Base-by-base conservation (phyloP, 805 yeast genomes). In the Kazachstania viticola region DNA sequence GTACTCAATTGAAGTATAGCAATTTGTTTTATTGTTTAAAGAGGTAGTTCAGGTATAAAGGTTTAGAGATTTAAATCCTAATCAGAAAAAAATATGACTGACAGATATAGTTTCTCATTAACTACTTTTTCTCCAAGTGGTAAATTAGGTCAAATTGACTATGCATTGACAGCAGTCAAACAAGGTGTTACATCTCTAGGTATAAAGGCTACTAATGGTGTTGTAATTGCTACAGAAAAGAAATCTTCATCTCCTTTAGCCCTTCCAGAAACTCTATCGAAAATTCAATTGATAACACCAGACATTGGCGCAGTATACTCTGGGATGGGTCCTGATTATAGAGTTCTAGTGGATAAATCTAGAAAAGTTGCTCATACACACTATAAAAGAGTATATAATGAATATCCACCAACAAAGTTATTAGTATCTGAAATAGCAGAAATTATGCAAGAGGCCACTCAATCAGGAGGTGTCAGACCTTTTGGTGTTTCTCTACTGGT, bases 61-160 rank as follows among this genome's bases (percentile, higher is more conserved):
- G n/a, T n/a, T n/a, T n/a, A n/a, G n/a, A n/a, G n/a, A n/a, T n/a
- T n/a, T n/a, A n/a, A n/a, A n/a, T n/a, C n/a, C n/a, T n/a, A n/a
- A n/a, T n/a, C n/a, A n/a, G n/a, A n/a, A n/a, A 28, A 11, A 12
- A 56, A 25, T 40, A 91, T 91, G 97, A 94, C 98, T 38, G 98
- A 91, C 60, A 76, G 98, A 70, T 91, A 91, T 62, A 85, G 97
- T 14, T 91, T 91, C 56, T 91, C 98, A 16, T 71, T 91, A 40
- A 91, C 98, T 17, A 91, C 98, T 13, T 91, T 91, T 59, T 88
- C 97, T 30, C 98, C 99, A 52, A 83, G 94, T 60, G 99, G 99
- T 45, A 91, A 91, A 66, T 73, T 91, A 44, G 95, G 87, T 30
- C 99, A 91, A 64, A 91, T 91, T 48, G 98, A 91, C 58, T 88